Conservation (phyloP, 2,329 filamentous ascomycete genomes). For the Chaetoscypha palmicola region DNA sequence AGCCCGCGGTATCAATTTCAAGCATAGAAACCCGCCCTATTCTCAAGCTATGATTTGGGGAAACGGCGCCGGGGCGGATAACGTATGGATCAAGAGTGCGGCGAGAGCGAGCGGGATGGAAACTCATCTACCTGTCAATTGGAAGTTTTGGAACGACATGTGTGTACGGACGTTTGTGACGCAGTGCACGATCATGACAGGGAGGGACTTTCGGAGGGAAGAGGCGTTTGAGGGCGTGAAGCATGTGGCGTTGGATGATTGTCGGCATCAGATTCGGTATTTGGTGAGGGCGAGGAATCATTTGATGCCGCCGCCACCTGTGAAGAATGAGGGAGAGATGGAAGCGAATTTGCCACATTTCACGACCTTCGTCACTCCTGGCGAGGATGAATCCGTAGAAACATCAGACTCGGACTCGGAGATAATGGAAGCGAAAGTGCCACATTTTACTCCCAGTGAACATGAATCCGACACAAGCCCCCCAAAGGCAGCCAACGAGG, state of each 20-base stretch:
- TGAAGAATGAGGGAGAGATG: too few species aligned
- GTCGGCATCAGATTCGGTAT: constrained; percentile 15
- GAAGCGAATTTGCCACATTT: too few species aligned
- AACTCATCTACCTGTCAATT: too few species aligned
- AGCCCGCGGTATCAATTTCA: neutral
- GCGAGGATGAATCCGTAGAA: too few species aligned
- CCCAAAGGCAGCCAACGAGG: too few species aligned
- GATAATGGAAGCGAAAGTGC: too few species aligned
- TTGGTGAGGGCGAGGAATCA: constrained; percentile 12
- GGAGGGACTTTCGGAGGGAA: constrained; percentile 6
- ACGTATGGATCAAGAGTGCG: constrained; percentile 14
- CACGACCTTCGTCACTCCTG: too few species aligned
- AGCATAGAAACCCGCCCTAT: too few species aligned
- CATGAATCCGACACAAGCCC: too few species aligned
- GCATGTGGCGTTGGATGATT: constrained; percentile 18
- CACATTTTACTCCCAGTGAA: too few species aligned
- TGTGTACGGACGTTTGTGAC: constrained; percentile 16
- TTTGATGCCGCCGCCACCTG: too few species aligned
- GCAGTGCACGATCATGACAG: constrained; percentile 4
- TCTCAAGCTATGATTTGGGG: constrained; percentile 17
- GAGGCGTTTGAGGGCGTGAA: constrained; percentile 6
- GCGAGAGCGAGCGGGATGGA: constrained; percentile 12
- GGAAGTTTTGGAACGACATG: constrained; percentile 16
- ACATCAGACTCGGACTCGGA: too few species aligned
- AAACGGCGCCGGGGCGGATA: constrained; percentile 16